Evolutionary conservation across 768 basidiomycete genomes (phyloP).

Genomic region (Amylocystis lapponica): DNA sequence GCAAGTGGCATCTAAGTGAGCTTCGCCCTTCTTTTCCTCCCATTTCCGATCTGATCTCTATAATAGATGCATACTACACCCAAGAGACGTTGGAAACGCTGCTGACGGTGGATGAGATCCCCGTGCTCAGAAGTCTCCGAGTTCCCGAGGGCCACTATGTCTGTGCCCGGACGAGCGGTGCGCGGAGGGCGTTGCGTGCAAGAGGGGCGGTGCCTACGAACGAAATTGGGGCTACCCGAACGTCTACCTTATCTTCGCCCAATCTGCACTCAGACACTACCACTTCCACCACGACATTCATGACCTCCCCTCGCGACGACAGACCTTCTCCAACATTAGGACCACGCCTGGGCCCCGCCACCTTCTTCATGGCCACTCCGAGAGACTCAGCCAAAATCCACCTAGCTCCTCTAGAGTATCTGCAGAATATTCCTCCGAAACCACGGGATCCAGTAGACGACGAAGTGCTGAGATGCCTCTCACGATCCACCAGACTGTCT

Average conservation of each 20-base stretch:
- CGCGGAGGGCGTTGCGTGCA: conserved; percentile 12
- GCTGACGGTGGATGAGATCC: conserved; percentile 53
- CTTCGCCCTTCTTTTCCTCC: not conserved
- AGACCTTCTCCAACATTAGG: no score
- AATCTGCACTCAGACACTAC: no score
- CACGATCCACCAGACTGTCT: no score
- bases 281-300: no score
- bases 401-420: conserved; percentile 24
- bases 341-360: not conserved
- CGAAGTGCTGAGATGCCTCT: conserved; percentile 12
- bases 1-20: conserved; percentile 37
- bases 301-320: no score
- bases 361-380: not conserved
- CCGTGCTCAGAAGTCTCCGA: conserved; percentile 43
- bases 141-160: conserved; percentile 59
- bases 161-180: conserved; percentile 46
- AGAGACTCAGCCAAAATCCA: conserved; percentile 2
- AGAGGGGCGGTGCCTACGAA: not conserved
- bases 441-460: conserved; percentile 23
- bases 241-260: no score
- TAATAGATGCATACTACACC: conserved; percentile 71
- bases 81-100: conserved; percentile 54
- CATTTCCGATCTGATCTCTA: not conserved
- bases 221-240: no score
- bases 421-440: conserved; percentile 19